These are phyloP conservation scores for Pythium brachiatum DNA, from an alignment of 352 stramenopile species.

Conservation along the genomic window DNA sequence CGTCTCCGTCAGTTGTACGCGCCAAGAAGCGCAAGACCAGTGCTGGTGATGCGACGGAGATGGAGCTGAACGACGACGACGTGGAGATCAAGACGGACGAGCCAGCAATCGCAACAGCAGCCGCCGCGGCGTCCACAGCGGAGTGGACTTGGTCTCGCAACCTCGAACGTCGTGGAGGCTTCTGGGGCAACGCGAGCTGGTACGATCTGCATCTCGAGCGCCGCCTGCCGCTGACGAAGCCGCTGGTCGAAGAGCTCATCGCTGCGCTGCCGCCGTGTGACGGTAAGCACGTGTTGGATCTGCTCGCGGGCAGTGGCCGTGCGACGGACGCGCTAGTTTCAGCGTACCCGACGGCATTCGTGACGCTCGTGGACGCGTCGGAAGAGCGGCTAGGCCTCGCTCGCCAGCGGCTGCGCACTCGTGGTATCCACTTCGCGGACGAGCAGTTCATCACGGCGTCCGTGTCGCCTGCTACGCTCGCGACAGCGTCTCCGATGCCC, in stretches of 20 bases:
- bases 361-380: conserved; percentile 62
- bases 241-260: conserved; percentile 62
- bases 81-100: conserved; percentile 1
- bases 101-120: neutral
- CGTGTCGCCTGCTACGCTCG: conserved; percentile 19
- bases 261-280: conserved; percentile 60
- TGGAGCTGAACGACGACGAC: neutral
- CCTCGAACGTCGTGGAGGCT: conserved; percentile 56
- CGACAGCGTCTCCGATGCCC: conserved; percentile 23
- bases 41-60: conserved; percentile 4
- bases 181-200: conserved; percentile 76
- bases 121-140: neutral
- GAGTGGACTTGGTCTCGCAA: conserved; percentile 52
- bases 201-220: conserved; percentile 69
- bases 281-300: conserved; percentile 51
- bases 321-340: conserved; percentile 46
- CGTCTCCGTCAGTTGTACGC: neutral
- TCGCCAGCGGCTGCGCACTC: conserved; percentile 30
- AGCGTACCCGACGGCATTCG: conserved; percentile 54
- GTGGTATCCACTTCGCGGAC: conserved; percentile 20
- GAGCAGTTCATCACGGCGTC: conserved; percentile 32
- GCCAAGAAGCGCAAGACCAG: conserved; percentile 30
- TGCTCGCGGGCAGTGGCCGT: conserved; percentile 66
- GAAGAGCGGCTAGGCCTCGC: conserved; percentile 55
- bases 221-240: conserved; percentile 57